Evolutionary conservation across 768 basidiomycete species (phyloP).

Genomic region (Lactarius akahatsu): DNA sequence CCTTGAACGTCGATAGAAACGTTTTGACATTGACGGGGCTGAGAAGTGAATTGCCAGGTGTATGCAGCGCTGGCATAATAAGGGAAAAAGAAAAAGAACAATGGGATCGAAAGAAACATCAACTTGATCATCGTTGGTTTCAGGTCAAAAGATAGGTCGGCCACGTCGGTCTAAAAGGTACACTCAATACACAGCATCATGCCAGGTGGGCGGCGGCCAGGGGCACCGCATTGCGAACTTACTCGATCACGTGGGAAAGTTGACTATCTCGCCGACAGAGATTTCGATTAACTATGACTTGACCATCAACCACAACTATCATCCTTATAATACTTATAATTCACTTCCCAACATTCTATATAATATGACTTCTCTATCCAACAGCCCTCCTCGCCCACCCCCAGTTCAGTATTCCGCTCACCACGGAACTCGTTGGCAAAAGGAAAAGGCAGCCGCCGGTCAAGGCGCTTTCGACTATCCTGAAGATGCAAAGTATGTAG

Average conservation of each 20-base stretch:
- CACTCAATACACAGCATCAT: no score
- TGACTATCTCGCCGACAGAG: background rate
- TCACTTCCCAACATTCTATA: constrained; percentile 8
- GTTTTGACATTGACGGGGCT: constrained; percentile 66
- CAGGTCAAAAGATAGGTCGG: background rate
- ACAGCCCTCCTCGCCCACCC: constrained; percentile 67
- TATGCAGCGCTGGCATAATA: constrained; percentile 41
- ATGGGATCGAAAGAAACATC: constrained; percentile 22
- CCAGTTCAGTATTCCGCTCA: constrained; percentile 70
- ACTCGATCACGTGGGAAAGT: constrained; percentile 7
- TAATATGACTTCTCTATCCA: constrained; percentile 36
- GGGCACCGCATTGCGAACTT: no score
- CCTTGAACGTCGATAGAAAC: constrained; percentile 59
- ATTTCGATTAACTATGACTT: background rate
- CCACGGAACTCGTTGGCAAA: constrained; percentile 81
- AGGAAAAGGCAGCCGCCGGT: constrained; percentile 81
- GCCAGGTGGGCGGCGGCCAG: no score
- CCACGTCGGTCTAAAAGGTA: background rate
- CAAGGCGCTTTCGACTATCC: constrained; percentile 74
- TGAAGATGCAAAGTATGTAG: constrained; percentile 81
- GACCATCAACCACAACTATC: constrained; percentile 3
- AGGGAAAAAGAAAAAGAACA: constrained; percentile 27
- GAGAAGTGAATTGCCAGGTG: constrained; percentile 43
- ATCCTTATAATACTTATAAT: constrained; percentile 10
- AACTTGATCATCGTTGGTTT: background rate